Evolutionary conservation across 345 rosid genomes (phyloP).

Genomic region (Euphorbia tirucalli): DNA sequence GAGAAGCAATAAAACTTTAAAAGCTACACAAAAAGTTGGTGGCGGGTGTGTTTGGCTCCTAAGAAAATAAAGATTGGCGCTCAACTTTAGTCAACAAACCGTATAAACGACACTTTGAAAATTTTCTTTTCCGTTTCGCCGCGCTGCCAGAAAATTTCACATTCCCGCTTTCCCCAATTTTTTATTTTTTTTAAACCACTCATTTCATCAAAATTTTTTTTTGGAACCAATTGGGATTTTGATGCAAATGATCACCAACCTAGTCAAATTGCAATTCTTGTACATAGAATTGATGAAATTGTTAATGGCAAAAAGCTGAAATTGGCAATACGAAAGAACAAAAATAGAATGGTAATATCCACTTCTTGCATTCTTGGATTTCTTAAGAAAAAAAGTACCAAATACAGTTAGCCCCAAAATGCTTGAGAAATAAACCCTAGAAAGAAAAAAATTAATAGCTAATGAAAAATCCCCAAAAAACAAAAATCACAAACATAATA

Average conservation of each 20-base stretch:
- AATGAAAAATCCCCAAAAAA: background rate
- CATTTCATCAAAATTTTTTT: background rate
- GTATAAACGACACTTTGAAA: conserved; percentile 1
- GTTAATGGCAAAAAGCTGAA: background rate
- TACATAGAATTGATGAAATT: background rate
- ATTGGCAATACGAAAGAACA: background rate
- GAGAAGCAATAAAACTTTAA: background rate
- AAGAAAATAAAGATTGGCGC: conserved; percentile 6
- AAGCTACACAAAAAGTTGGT: conserved; percentile 1
- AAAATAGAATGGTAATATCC: background rate
- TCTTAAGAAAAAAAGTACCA: background rate
- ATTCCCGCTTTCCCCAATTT: conserved; percentile 10
- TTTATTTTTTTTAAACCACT: too few species aligned
- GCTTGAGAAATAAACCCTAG: background rate
- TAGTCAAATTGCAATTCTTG: background rate
- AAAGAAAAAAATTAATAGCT: background rate
- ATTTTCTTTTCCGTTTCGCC: conserved; percentile 4
- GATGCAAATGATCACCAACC: too few species aligned
- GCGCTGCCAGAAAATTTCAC: background rate
- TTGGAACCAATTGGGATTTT: too few species aligned
- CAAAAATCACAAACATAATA: conserved; percentile 11
- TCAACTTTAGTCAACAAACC: conserved; percentile 4
- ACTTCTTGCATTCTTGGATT: background rate
- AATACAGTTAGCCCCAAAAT: conserved; percentile 14
- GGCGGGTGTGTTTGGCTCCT: conserved; percentile 4